Base-by-base conservation (phyloP, 2,329 filamentous ascomycete species). In the Pseudogymnoascus sp. region DNA sequence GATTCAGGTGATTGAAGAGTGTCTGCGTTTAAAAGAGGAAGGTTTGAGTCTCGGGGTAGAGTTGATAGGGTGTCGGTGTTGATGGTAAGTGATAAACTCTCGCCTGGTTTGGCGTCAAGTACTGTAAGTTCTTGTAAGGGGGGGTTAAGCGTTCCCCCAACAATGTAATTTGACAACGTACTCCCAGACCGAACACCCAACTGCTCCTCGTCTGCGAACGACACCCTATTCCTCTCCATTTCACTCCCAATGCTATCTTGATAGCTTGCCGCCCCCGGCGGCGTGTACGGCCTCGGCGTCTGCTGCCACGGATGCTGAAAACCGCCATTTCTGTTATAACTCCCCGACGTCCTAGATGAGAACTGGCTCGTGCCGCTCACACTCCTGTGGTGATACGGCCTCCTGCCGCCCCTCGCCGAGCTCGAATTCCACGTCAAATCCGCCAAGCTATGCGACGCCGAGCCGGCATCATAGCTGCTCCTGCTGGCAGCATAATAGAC, bases 231-330 rank as follows among this genome's bases (percentile, higher is more conserved):
- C 60, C 36, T 28, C 19, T 41, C 60, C 21, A 57, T 19, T 7
- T 57, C 51, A 21, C 51, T 41, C 60, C 60, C 34, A 25, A 39
- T 10, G 25, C 34, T 61, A 23, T 16, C 60, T n/a, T 41, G 34
- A 61, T 61, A 61, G 4, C 36, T 61, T 25, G 36, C 60, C 60
- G 39, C 36, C 36, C 60, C 60, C 13, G 83, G 81, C 65, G 83
- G 82, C 64, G 83, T 84, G 39, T 81, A 80, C 1, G 82, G 82
- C 41, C 81, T 80, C 45, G 84, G 84, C 11, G 78, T 85, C 73
- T 85, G 84, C 71, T 85, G 83, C 67, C 85, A 85, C 34, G 84
- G 84, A 69, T 86, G 84, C 31, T 85, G 78, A 69, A 86, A 85
- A 37, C 76, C 68, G 65, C 41, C 67, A 39, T 67, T 57, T 6